Evolutionary conservation across 1,139 yeast genomes (phyloP).

Genomic region (Taphrina deformans): DNA sequence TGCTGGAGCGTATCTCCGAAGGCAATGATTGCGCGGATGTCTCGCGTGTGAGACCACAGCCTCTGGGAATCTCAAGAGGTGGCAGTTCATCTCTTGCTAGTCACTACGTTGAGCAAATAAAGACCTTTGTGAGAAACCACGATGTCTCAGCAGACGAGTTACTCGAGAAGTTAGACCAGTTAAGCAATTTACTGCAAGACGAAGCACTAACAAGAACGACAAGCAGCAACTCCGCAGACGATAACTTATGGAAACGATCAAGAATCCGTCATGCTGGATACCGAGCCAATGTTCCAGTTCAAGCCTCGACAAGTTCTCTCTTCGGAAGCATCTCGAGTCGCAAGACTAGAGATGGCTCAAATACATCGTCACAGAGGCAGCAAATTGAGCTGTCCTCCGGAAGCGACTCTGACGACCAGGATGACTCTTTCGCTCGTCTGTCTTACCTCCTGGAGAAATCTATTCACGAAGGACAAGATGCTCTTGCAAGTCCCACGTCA

Average conservation of each 20-base stretch:
- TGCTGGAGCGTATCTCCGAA: too few relatives aligned
- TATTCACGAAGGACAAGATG: constrained; percentile 10
- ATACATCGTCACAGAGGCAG: neutral
- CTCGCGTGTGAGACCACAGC: neutral
- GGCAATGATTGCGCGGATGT: neutral
- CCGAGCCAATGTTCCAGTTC: neutral
- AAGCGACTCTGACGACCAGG: constrained; percentile 4
- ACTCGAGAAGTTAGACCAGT: neutral
- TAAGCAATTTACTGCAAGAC: neutral
- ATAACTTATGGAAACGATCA: neutral
- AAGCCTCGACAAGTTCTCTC: neutral
- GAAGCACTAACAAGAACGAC: neutral
- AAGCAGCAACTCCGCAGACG: neutral
- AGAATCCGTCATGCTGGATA: neutral
- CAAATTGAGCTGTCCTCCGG: neutral
- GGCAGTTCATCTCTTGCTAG: neutral
- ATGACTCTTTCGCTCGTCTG: neutral
- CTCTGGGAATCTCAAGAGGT: neutral
- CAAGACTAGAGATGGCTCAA: neutral
- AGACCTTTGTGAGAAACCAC: neutral
- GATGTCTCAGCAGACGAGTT: neutral
- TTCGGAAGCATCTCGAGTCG: neutral
- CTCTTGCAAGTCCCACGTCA: neutral
- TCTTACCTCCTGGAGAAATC: neutral
- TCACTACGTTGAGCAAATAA: neutral